Base-by-base conservation (phyloP, 768 basidiomycete species). In the Thelephora ganbajun region DNA sequence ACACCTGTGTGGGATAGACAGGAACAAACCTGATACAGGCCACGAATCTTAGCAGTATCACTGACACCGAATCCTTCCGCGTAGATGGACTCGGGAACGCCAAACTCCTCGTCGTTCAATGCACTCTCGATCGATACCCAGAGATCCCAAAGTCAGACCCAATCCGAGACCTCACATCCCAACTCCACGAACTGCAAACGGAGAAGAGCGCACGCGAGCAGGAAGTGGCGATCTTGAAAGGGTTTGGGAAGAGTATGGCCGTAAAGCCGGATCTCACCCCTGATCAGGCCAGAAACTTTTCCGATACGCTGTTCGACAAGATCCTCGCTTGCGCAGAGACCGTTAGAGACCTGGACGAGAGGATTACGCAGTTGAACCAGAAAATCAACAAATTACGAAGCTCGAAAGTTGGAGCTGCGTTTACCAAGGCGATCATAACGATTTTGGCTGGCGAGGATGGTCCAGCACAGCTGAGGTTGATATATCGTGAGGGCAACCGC, bases 51-150 rank as follows among this genome's bases (percentile, higher is more conserved):
- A 16, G n/a, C 37, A 66, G 68, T 53, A 62, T 58, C 30, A 69
- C 79, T 47, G 73, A 77, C 54, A 66, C 67, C 2, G 64, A 75
- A 20, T 74, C 74, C 16, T 64, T 75, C 41, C 67, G 79, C 34
- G 70, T 79, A n/a, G 70, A 73, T 43, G 73, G 72, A 2, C 61
- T 75, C 11, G 37, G 37, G 11, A 11, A 39, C 11, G 37, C 37
- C 37, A 39, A 20, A 11, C 37, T 39, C 37, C 37, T 39, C n/a
- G 37, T 16, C 20, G 37, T 39, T n/a, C n/a, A 16, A 39, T 39
- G 37, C 37, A 11, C 37, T 11, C n/a, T 39, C 20, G 37, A 39
- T 30, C 26, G 9, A 9, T 30, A 30, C 26, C 26, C 26, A 30
- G 26, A 30, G 9, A 30, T 30, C 26, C 26, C 26, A 9, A 30